Base-by-base conservation (phyloP, 768 basidiomycete species). In the Kwoniella dendrophila region DNA sequence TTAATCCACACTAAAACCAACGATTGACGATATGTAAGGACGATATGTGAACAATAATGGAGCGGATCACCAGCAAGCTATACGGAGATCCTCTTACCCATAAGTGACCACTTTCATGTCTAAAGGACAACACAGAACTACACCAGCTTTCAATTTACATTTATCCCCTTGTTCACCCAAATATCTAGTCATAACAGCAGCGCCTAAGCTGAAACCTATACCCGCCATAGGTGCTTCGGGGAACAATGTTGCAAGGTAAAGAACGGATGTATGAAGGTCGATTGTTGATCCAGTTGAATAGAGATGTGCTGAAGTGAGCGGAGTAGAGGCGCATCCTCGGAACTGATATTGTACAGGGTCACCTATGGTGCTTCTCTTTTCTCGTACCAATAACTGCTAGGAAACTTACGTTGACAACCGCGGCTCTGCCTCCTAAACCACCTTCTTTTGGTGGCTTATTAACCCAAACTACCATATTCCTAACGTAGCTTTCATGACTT, bases 191-290 rank as follows among this genome's bases (percentile, higher is more conserved):
- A 95, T 80, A 43, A 95, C 88, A 76, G 90, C 92, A 51, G 92
- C 88, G 38, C 93, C 93, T 29, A 95, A 84, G 8, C 90, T 93
- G 81, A 93, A 96, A 7, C 92, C 90, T 8, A 94, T 79, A 14
- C 89, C 93, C 3, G 94, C 78, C 38, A 95, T 81, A 5, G 87
- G 90, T 0, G 93, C 90, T 14, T 83, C 81, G 2, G 93, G 93
- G 68, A 87, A 94, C 65, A 80, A 74, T 41, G 84, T 80, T 2
- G 86, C 82, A 58, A 96, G 85, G 79, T 89, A 88, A 62, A 87
- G 81, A 50, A 92, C 74, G 1, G 90, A 88, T 63, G 86, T 85
- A 29, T 91, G 87, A 27, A 91, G 81, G 78, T 97, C 93, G 64
- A 92, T 88, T 7, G 92, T 95, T 68, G 89, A 84, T 20, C 88